Conservation (phyloP, 2,329 filamentous ascomycete species). For the Didymella glomerata region DNA sequence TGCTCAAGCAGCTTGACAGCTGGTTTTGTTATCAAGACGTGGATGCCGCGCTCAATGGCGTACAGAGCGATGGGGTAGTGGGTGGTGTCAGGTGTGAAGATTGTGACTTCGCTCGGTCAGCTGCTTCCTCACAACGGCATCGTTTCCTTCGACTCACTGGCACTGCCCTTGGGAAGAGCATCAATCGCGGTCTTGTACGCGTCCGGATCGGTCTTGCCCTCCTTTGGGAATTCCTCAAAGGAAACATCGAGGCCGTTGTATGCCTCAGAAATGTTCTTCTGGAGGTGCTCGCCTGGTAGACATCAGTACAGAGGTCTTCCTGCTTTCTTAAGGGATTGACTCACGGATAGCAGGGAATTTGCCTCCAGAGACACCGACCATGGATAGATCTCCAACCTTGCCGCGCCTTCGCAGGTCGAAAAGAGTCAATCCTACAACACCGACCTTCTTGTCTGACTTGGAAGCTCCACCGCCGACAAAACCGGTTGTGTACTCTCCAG, state of each 20-base stretch:
- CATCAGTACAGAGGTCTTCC: conserved; percentile 25
- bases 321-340: conserved; percentile 43
- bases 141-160: conserved; percentile 58
- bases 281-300: conserved; percentile 75
- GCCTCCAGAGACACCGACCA: conserved; percentile 87
- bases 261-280: conserved; percentile 84
- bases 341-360: conserved; percentile 92
- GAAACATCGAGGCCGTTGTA: conserved; percentile 91
- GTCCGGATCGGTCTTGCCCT: conserved; percentile 76
- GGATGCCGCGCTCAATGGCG: conserved; percentile 85
- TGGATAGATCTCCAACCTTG: conserved; percentile 84
- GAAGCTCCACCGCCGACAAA: conserved; percentile 87
- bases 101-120: conserved; percentile 67
- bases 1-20: conserved; percentile 85
- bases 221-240: conserved; percentile 81
- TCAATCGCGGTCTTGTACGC: conserved; percentile 92
- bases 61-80: conserved; percentile 93
- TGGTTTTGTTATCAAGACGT: conserved; percentile 94
- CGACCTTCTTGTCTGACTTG: conserved; percentile 93
- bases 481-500: conserved; percentile 95
- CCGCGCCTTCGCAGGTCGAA: conserved; percentile 89
- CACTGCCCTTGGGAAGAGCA: conserved; percentile 79
- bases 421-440: conserved; percentile 87
- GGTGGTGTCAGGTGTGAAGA: conserved; percentile 94
- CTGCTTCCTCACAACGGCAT: background rate